Evolutionary conservation across 129 eudicot species (phyloP), one percentile per base, ranked within the genome.

Genomic region (Oenanthe sinensis): DNA sequence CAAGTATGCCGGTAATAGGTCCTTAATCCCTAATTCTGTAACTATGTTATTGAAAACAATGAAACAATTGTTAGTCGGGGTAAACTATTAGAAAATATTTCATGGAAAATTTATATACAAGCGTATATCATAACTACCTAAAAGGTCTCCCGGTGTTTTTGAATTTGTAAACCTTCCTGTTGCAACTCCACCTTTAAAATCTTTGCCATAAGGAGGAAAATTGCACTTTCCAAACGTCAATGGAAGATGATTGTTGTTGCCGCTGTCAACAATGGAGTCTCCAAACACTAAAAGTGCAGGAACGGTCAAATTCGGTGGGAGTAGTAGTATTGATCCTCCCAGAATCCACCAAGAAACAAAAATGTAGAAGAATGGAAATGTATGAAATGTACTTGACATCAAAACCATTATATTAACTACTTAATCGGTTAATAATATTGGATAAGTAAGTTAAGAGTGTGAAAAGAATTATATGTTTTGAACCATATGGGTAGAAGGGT

Each of bases 131-230:
- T n/a, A n/a, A n/a, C n/a, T 26, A 91, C 97, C 97, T 26, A 89
- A 28, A 76, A 91, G 77, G 67, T 91, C 97, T 0, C 85, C 81
- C 4, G 92, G 90, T 7, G 90, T 87, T 47, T 85, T 91, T 7
- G 84, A 85, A 81, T 91, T 88, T 43, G 79, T 28, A 83, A 91
- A 91, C 77, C 97, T 86, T 43, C 97, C 94, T 8, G 94, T 87
- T 6, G 97, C 86, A 26, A 70, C 70, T 69, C 88, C 89, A 20
- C 68, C 85, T 2, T 12, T 10, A 14, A 89, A 87, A 75, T 89
- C 97, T 40, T 78, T 80, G 10, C 97, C 97, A 46, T 91, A 91
- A 3, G 97, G 97, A 20, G 84, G 49, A 69, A 82, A 89, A 40
- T 87, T 80, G 63, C 87, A 79, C 81, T 87, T 89, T 14, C 77